Evolutionary conservation across 257 asterid genomes (phyloP), one percentile per base, ranked within the genome.

Genomic region (Euphrasia confusa): DNA sequence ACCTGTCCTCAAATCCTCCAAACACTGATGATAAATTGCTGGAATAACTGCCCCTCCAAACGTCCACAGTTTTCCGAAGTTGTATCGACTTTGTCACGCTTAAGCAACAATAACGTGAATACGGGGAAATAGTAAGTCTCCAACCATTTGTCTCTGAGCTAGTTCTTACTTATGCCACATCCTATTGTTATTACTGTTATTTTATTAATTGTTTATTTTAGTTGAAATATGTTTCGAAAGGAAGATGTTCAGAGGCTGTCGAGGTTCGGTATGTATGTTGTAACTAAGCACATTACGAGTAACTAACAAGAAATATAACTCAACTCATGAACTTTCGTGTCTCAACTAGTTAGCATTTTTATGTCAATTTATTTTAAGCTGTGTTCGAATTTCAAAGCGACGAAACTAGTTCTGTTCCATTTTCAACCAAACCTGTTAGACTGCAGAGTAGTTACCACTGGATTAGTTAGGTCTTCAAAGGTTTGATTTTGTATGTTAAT

Each of bases 61-160:
- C 95, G 97, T 7, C 99, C 96, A 24, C 95, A 78, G 48, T 89
- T 93, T 71, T 78, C 94, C 4, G 97, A 89, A 72, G 87, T 89
- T 53, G 21, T 78, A 42, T 73, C 83, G 44, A 79, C 80, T 49
- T 66, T 89, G 65, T 76, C 74, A 15, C 87, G 79, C 54, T 69
- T 78, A 72, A 65, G 70, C 80, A 75, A 65, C 77, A 76, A 58
- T 8, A 66, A 64, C 66, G 59, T 33, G 30, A 79, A 62, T 68
- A 52, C 48, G n/a, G 62, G 64, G 49, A 78, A 90, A 85, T 83
- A 78, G 84, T 64, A 66, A 62, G 74, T 69, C 48, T 35, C 69
- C 55, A 18, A 21, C 64, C 60, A 10, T 64, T 58, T 40, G 63
- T 44, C n/a, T 57, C 37, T 35, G 42, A 14, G 32, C 52, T 66